Percentiles rank a stretch among this genome's conserved stretches.
These are phyloP conservation scores for Metschnikowia lochheadii DNA, from an alignment of 805 yeast genomes.

Conservation along the genomic window DNA sequence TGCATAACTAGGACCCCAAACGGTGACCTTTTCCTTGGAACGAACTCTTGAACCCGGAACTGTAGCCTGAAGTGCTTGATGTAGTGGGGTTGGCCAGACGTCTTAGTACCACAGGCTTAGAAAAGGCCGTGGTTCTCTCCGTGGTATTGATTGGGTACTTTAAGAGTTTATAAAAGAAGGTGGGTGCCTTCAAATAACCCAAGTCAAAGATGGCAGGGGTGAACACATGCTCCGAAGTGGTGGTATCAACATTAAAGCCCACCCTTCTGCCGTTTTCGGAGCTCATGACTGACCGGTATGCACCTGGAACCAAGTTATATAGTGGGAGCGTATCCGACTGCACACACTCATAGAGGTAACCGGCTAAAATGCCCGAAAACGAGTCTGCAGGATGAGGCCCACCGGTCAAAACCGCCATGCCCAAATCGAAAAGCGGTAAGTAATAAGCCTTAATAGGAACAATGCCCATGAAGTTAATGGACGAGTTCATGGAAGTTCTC, in stretches of 20 bases:
- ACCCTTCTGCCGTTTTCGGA: slow-evolving; percentile 21
- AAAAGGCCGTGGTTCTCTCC: slow-evolving; percentile 28
- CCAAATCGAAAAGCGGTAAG: slow-evolving; percentile 41
- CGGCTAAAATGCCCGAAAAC: slow-evolving; percentile 50
- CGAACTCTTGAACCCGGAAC: slow-evolving; percentile 3
- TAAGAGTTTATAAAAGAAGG: slow-evolving; percentile 31
- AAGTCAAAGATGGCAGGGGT: slow-evolving; percentile 40
- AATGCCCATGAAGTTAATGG: slow-evolving; percentile 49
- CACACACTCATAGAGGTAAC: slow-evolving; percentile 57
- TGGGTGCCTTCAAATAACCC: slow-evolving; percentile 57
- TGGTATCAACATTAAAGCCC: slow-evolving; percentile 22
- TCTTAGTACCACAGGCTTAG: slow-evolving; percentile 6
- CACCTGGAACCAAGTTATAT: slow-evolving; percentile 35
- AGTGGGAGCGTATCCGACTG: slow-evolving; percentile 51
- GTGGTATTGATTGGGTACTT: slow-evolving; percentile 26
- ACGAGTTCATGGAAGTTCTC: slow-evolving; percentile 48
- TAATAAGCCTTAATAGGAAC: slow-evolving; percentile 55
- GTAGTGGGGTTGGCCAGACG: background rate
- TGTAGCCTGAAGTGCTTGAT: slow-evolving; percentile 4
- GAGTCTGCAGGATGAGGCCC: slow-evolving; percentile 41
- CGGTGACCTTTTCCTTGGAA: slow-evolving; percentile 37
- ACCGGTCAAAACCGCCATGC: slow-evolving; percentile 34
- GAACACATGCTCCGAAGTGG: slow-evolving; percentile 9
- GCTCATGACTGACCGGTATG: slow-evolving; percentile 17
- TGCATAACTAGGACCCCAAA: slow-evolving; percentile 21